Conservation (phyloP, 2,329 filamentous ascomycete genomes). For the Sordariomycetes sp. region DNA sequence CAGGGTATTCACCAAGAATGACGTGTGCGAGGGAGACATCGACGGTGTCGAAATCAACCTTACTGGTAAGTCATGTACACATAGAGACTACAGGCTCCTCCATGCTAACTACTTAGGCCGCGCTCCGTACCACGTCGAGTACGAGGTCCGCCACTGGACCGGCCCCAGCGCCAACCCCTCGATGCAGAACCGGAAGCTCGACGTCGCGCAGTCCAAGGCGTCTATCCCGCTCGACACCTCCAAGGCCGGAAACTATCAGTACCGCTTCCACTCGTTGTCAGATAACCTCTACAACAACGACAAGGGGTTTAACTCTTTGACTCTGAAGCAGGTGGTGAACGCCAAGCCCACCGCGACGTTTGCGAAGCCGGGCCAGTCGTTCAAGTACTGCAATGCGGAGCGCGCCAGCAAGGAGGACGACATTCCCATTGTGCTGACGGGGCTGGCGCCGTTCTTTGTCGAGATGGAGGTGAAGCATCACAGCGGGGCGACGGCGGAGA, state of each 20-base stretch:
- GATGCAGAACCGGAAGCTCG: constrained; percentile 57
- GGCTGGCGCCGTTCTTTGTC: constrained; percentile 74
- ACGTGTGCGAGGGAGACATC: constrained; percentile 90
- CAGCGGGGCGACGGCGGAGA: constrained; percentile 64
- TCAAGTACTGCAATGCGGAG: constrained; percentile 88
- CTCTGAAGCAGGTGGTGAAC: constrained; percentile 73
- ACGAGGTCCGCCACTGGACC: constrained; percentile 63
- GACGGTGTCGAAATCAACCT: constrained; percentile 76
- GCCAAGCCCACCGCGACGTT: constrained; percentile 74
- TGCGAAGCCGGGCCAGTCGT: constrained; percentile 75
- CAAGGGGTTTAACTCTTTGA: constrained; percentile 50
- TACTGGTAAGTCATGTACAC: constrained; percentile 41
- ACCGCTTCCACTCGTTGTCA: constrained; percentile 69
- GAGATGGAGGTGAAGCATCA: constrained; percentile 93
- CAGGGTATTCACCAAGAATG: constrained; percentile 54
- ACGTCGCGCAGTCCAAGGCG: constrained; percentile 62
- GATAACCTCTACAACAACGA: constrained; percentile 79
- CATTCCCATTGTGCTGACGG: constrained; percentile 76
- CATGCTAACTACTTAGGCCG: constrained; percentile 35
- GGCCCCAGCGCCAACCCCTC: constrained; percentile 53
- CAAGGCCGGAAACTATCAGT: constrained; percentile 72
- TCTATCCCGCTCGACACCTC: constrained; percentile 77
- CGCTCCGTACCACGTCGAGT: constrained; percentile 72
- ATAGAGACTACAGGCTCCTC: background rate
- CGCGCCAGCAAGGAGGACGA: constrained; percentile 61